phyloP scores from a whole-genome alignment of 192 early-diverging fungal genomes.

The Coemansia sp. region DNA sequence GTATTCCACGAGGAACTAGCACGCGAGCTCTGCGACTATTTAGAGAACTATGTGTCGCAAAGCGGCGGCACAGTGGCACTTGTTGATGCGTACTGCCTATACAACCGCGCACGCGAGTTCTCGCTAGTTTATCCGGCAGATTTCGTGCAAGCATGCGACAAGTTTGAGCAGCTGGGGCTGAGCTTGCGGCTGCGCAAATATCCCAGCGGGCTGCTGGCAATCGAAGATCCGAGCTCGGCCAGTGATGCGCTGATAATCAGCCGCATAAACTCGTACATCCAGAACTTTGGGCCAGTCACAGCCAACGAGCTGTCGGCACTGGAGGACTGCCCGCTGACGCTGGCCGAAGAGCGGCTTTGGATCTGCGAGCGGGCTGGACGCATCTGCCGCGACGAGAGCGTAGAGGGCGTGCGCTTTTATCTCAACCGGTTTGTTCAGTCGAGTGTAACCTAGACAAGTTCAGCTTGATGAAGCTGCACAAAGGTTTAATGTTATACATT shows the following conservation, averaged over 20 bases:
- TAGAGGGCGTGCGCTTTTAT: slow-evolving; percentile 82
- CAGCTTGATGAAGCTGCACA: background rate
- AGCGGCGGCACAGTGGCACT: slow-evolving; percentile 77
- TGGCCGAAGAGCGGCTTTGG: slow-evolving; percentile 56
- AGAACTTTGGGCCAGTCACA: slow-evolving; percentile 58
- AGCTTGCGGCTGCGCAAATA: slow-evolving; percentile 77
- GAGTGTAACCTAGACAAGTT: background rate
- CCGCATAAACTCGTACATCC: slow-evolving; percentile 57
- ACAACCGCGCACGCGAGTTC: slow-evolving; percentile 88
- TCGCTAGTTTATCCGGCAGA: slow-evolving; percentile 94
- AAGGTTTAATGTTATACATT: background rate
- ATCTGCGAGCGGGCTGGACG: slow-evolving; percentile 75
- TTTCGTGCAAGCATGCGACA: slow-evolving; percentile 72
- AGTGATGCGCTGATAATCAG: slow-evolving; percentile 69
- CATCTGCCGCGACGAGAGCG: slow-evolving; percentile 85
- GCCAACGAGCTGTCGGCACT: slow-evolving; percentile 70
- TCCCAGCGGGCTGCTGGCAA: slow-evolving; percentile 74
- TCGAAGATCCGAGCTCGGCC: slow-evolving; percentile 63
- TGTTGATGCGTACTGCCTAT: slow-evolving; percentile 90
- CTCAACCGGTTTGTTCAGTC: slow-evolving; percentile 62
- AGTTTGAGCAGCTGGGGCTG: slow-evolving; percentile 67
- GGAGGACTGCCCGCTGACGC: slow-evolving; percentile 45
- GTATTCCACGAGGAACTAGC: slow-evolving; percentile 86
- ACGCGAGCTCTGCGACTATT: slow-evolving; percentile 80
- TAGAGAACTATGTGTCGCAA: slow-evolving; percentile 65